These are phyloP conservation scores for Papilionanthe hybrid DNA, from an alignment of 116 monocot genomes.

Conservation along the genomic window DNA sequence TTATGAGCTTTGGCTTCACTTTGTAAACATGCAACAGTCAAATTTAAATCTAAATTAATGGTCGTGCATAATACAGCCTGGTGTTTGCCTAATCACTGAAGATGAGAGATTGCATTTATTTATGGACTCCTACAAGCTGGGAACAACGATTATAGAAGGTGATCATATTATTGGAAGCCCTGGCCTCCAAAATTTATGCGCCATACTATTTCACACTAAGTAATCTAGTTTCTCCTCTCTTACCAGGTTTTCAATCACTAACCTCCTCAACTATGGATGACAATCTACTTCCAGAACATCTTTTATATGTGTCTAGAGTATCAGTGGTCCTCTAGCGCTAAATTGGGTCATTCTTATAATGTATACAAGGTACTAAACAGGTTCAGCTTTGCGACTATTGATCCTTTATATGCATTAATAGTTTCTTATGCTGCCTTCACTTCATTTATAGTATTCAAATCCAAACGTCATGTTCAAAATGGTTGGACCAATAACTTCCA, in stretches of 20 bases:
- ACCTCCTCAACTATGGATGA: slow-evolving; percentile 47
- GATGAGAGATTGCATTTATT: slow-evolving; percentile 45
- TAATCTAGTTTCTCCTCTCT: neutral
- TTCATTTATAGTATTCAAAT: slow-evolving; percentile 57
- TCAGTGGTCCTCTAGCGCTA: slow-evolving; percentile 22
- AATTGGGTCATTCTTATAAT: slow-evolving; percentile 28
- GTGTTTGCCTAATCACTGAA: slow-evolving; percentile 22
- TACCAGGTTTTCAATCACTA: slow-evolving; percentile 41
- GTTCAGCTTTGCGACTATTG: neutral
- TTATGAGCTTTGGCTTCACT: neutral
- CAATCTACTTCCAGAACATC: slow-evolving; percentile 61
- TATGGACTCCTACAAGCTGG: slow-evolving; percentile 56
- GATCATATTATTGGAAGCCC: neutral
- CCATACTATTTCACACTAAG: neutral
- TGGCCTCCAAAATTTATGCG: neutral
- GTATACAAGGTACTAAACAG: slow-evolving; percentile 56
- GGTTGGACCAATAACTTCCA: slow-evolving; percentile 46
- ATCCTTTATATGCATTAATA: neutral
- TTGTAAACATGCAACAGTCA: neutral
- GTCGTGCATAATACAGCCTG: slow-evolving; percentile 33
- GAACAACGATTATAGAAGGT: slow-evolving; percentile 69
- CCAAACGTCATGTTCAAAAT: slow-evolving; percentile 51
- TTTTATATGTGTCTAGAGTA: slow-evolving; percentile 48
- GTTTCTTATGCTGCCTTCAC: neutral
- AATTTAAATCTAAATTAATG: neutral